A percentile compares a stretch with the other conserved stretches of the same genome.
phyloP scores from a whole-genome alignment of 176 grass and related monocot genomes.

The Hsuehochloa calcarea region DNA sequence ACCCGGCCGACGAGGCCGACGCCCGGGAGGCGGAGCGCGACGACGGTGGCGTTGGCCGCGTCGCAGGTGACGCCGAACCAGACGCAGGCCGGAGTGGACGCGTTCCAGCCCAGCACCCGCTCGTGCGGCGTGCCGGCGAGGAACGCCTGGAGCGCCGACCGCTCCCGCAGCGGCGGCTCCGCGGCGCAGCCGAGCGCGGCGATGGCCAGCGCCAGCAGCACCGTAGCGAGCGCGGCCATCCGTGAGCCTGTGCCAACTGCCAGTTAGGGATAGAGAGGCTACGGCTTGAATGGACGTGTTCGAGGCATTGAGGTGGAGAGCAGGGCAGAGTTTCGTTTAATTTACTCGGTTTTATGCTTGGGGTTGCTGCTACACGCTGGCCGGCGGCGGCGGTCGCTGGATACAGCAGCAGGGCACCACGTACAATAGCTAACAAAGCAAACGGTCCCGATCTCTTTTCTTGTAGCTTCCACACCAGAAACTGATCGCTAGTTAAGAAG shows the following conservation, averaged over 20 bases:
- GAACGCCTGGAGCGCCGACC: slow-evolving; percentile 53
- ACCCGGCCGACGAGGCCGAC: slow-evolving; percentile 61
- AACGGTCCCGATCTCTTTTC: too few species aligned
- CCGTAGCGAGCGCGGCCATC: not conserved
- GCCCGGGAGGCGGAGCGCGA: slow-evolving; percentile 57
- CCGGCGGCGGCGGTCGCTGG: too few species aligned
- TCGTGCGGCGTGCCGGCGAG: slow-evolving; percentile 50
- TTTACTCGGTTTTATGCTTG: too few species aligned
- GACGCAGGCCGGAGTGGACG: slow-evolving; percentile 43
- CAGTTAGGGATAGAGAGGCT: not conserved
- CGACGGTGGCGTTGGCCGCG: slow-evolving; percentile 38
- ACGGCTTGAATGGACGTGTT: not conserved
- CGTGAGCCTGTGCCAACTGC: not conserved
- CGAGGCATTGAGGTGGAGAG: not conserved
- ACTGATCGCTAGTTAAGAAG: too few species aligned
- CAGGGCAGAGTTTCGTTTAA: too few species aligned
- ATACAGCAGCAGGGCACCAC: too few species aligned
- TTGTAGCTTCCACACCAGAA: too few species aligned
- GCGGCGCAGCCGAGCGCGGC: not conserved
- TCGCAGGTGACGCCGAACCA: slow-evolving; percentile 77
- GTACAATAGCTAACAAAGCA: too few species aligned
- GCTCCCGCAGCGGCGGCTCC: slow-evolving; percentile 50
- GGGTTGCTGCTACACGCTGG: too few species aligned
- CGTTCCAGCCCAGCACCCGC: slow-evolving; percentile 48
- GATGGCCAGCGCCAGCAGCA: not conserved